Evolutionary conservation across 768 basidiomycete species (phyloP).

Genomic region (Suillus placidus): DNA sequence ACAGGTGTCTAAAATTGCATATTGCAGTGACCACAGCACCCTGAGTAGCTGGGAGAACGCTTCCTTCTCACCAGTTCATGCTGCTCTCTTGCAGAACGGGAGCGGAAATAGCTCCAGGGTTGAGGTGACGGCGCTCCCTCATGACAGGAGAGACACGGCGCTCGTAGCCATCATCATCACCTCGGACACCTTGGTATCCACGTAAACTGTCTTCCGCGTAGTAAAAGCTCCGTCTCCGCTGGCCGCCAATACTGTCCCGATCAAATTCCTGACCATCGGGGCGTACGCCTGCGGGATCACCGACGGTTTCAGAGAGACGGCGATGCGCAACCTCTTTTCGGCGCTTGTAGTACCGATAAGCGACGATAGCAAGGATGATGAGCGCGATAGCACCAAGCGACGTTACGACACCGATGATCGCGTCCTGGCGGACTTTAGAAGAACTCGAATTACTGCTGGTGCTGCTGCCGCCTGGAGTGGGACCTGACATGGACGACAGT

Average conservation of each 20-base stretch:
- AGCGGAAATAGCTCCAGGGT: conserved; percentile 68
- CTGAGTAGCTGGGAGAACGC: not conserved
- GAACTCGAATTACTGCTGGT: conserved; percentile 30
- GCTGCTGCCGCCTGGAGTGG: conserved; percentile 30
- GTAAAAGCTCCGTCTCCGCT: conserved; percentile 79
- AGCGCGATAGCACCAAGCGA: conserved; percentile 80
- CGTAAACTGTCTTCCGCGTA: conserved; percentile 84
- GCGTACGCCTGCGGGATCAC: conserved; percentile 42
- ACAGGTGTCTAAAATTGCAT: conserved; percentile 17
- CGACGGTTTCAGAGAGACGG: conserved; percentile 61
- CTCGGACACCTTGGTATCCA: conserved; percentile 48
- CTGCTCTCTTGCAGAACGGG: conserved; percentile 81
- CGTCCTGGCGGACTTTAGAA: conserved; percentile 62
- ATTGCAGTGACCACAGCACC: not conserved
- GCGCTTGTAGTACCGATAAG: conserved; percentile 67
- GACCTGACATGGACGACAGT: conserved; percentile 49
- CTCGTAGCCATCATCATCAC: conserved; percentile 41
- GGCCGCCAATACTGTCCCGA: conserved; percentile 72
- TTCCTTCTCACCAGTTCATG: conserved; percentile 71
- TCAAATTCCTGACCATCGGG: conserved; percentile 77
- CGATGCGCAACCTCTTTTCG: conserved; percentile 71
- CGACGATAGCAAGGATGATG: conserved; percentile 71
- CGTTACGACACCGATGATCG: conserved; percentile 89
- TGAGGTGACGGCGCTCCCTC: conserved; percentile 61
- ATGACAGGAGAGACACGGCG: conserved; percentile 37